Conservation (phyloP, 257 asterid genomes). For the Petunia secreta region DNA sequence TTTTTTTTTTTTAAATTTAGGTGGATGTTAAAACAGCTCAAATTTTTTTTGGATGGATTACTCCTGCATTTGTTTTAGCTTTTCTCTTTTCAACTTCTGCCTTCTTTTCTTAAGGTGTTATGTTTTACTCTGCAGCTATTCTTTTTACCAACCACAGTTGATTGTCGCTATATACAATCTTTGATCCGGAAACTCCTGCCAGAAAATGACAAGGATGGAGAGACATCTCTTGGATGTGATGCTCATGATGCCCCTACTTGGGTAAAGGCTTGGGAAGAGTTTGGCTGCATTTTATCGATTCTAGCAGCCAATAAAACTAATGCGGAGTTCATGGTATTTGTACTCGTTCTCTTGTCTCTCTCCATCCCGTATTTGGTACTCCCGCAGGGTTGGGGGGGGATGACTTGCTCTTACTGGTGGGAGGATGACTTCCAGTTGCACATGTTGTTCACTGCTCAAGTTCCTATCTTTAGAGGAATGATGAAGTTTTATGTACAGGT, state of each 20-base stretch:
- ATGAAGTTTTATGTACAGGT: conserved; percentile 49
- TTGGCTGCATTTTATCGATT: conserved; percentile 95
- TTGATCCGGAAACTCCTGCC: conserved; percentile 92
- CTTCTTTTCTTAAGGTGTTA: conserved; percentile 8
- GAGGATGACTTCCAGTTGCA: neutral
- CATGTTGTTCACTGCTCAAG: conserved; percentile 1
- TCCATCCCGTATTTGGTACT: neutral
- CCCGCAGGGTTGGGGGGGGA: too few species aligned
- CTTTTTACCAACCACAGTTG: conserved; percentile 77
- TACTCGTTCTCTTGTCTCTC: neutral
- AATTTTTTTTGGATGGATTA: neutral
- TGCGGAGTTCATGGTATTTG: conserved; percentile 79
- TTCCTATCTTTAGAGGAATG: neutral
- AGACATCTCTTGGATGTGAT: conserved; percentile 38
- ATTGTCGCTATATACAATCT: conserved; percentile 84
- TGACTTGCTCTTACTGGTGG: neutral
- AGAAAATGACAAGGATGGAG: conserved; percentile 39
- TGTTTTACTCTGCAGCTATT: conserved; percentile 59
- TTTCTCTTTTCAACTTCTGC: neutral
- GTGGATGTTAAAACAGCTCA: neutral
- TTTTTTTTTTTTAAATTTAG: neutral
- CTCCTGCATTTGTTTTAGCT: neutral
- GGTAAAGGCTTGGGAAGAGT: conserved; percentile 82
- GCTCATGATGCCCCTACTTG: conserved; percentile 27
- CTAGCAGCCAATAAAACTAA: conserved; percentile 88